Evolutionary conservation across 2,329 filamentous ascomycete genomes (phyloP).

Genomic region (Fusarium mangiferae): DNA sequence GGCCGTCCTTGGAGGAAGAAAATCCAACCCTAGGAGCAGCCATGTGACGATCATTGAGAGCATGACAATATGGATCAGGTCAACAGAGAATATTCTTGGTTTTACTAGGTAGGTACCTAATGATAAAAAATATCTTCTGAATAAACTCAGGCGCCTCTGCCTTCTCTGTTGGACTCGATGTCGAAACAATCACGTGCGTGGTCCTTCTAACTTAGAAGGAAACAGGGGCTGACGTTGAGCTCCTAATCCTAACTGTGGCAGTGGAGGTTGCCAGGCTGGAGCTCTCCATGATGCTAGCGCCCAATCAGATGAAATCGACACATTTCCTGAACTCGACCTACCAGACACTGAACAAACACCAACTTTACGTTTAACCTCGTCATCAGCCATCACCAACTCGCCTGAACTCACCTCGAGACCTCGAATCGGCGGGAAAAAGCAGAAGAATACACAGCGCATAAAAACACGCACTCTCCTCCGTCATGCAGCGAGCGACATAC

Average conservation of each 20-base stretch:
- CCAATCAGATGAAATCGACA: slow-evolving; percentile 48
- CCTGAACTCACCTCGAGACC: slow-evolving; percentile 2
- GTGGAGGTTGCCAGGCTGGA: slow-evolving; percentile 12
- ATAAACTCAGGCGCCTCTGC: neutral
- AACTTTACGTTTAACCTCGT: slow-evolving; percentile 35
- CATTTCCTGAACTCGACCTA: slow-evolving; percentile 46
- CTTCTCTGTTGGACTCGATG: neutral
- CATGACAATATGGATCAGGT: neutral
- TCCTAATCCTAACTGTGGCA: neutral
- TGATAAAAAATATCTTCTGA: neutral
- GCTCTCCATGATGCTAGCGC: slow-evolving; percentile 41
- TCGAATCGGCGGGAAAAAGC: neutral
- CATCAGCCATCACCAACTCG: slow-evolving; percentile 30
- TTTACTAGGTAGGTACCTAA: neutral
- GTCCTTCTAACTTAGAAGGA: neutral
- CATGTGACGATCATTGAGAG: slow-evolving; percentile 7
- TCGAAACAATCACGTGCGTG: slow-evolving; percentile 42
- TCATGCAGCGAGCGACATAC: slow-evolving; percentile 89
- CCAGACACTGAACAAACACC: slow-evolving; percentile 45
- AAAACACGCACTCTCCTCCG: slow-evolving; percentile 42
- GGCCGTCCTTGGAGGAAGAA: neutral
- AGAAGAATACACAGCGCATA: neutral
- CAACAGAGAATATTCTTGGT: neutral
- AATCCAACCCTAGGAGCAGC: slow-evolving; percentile 4
- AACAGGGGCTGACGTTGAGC: slow-evolving; percentile 16